A percentile compares a stretch with the other conserved stretches of the same genome.
Evolutionary conservation across 169 alveolate species (phyloP).

Genomic region (Babesia bigemina): DNA sequence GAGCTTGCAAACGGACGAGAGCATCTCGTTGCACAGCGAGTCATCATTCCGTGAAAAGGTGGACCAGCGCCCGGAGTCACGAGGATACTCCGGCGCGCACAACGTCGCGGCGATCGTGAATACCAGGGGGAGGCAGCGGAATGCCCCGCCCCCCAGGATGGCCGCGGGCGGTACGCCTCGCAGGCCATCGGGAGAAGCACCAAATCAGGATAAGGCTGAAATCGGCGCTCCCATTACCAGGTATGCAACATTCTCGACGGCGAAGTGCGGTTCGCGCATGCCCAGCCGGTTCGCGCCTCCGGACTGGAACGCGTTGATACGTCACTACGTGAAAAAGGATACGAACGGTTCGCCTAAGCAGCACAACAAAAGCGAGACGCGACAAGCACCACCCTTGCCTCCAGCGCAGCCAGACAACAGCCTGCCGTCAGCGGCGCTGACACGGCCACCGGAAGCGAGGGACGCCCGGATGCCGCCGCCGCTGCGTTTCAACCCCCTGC

Average conservation of each 20-base stretch:
- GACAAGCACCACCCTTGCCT: no score
- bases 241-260: neutral
- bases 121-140: no score
- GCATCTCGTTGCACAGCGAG: constrained; percentile 3
- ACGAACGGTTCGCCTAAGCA: neutral
- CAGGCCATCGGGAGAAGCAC: neutral
- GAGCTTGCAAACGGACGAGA: constrained; percentile 16
- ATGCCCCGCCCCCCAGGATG: no score
- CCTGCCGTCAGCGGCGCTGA: neutral
- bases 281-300: neutral
- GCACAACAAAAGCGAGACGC: neutral
- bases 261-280: neutral
- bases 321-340: neutral
- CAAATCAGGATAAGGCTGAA: neutral
- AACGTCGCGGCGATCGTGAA: no score
- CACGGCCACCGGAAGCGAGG: neutral
- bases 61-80: neutral
- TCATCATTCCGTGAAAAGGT: neutral
- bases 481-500: neutral
- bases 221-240: neutral
- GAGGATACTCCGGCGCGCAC: no score
- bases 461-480: neutral
- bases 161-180: no score
- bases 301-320: neutral
- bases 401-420: no score